phyloP scores from a whole-genome alignment of 1,284 basidiomycete genomes.

The Irpex sp. region DNA sequence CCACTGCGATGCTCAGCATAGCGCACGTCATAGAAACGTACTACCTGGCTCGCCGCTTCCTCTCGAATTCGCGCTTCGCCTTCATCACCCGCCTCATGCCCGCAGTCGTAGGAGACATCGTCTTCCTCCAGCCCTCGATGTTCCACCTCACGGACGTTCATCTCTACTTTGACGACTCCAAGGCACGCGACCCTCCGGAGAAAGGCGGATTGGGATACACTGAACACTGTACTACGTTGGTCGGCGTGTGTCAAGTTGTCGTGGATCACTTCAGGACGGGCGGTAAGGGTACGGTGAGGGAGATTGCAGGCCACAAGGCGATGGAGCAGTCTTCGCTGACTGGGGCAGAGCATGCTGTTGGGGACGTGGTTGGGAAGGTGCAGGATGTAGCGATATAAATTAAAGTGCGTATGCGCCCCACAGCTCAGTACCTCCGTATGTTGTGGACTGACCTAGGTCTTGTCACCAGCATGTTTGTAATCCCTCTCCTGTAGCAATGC shows the following conservation, averaged over 20 bases:
- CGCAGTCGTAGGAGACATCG: constrained; percentile 45
- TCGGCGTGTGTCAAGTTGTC: constrained; percentile 37
- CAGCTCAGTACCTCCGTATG: background rate
- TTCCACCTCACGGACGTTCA: constrained; percentile 62
- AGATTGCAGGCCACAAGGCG: constrained; percentile 20
- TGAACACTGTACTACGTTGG: constrained; percentile 25
- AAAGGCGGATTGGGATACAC: constrained; percentile 66
- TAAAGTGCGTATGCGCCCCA: too few relatives aligned
- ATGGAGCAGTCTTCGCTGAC: constrained; percentile 20
- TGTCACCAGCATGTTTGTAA: background rate
- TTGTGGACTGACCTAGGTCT: background rate
- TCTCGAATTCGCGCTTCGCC: constrained; percentile 30
- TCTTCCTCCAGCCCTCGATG: constrained; percentile 67
- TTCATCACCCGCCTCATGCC: constrained; percentile 42
- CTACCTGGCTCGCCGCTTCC: constrained; percentile 41
- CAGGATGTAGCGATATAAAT: constrained; percentile 5
- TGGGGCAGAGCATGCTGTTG: constrained; percentile 34
- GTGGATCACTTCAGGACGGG: constrained; percentile 45
- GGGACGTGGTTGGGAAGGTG: constrained; percentile 30
- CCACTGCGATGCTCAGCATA: constrained; percentile 51
- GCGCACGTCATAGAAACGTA: constrained; percentile 53
- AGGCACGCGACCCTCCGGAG: constrained; percentile 52
- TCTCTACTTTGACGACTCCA: constrained; percentile 67
- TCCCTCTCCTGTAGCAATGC: background rate
- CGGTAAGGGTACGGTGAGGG: constrained; percentile 29